phyloP scores from a whole-genome alignment of 2,329 filamentous ascomycete genomes.

The Chaetomiaceae sp. region DNA sequence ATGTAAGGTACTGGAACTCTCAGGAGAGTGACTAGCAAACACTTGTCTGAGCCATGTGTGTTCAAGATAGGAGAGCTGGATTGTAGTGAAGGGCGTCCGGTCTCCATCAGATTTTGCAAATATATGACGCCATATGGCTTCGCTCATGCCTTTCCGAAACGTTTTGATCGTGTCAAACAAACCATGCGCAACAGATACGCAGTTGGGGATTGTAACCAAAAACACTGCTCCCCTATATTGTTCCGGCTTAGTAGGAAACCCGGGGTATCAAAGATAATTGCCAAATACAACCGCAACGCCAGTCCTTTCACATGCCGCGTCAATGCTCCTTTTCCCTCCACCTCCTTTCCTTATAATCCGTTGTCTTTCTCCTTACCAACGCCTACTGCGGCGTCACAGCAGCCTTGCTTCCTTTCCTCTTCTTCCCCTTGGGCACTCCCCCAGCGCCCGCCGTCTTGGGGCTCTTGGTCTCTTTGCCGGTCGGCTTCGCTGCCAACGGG shows the following conservation, averaged over 20 bases:
- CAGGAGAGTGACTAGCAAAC: too few species aligned
- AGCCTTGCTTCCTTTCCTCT: slow-evolving; percentile 46
- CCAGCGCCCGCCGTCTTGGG: slow-evolving; percentile 37
- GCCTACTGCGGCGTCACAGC: slow-evolving; percentile 29
- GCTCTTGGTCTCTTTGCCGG: slow-evolving; percentile 39
- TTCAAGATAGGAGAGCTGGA: too few species aligned
- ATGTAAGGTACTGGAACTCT: too few species aligned
- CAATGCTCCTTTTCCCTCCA: neutral
- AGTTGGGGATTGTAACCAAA: neutral
- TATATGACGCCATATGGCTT: too few species aligned
- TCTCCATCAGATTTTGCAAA: too few species aligned
- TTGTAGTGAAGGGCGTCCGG: too few species aligned
- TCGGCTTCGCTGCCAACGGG: slow-evolving; percentile 18
- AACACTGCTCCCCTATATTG: neutral
- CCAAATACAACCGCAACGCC: slow-evolving; percentile 8
- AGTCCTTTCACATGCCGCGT: neutral
- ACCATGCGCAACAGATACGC: neutral
- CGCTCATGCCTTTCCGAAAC: too few species aligned
- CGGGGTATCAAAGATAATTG: slow-evolving; percentile 15
- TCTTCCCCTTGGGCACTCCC: slow-evolving; percentile 38
- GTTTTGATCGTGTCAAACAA: too few species aligned
- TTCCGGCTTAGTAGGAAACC: neutral
- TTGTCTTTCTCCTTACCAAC: neutral
- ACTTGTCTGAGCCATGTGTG: too few species aligned
- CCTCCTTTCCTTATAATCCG: too few species aligned